phyloP scores from a whole-genome alignment of 805 yeast genomes.

The Ogataea minuta region DNA sequence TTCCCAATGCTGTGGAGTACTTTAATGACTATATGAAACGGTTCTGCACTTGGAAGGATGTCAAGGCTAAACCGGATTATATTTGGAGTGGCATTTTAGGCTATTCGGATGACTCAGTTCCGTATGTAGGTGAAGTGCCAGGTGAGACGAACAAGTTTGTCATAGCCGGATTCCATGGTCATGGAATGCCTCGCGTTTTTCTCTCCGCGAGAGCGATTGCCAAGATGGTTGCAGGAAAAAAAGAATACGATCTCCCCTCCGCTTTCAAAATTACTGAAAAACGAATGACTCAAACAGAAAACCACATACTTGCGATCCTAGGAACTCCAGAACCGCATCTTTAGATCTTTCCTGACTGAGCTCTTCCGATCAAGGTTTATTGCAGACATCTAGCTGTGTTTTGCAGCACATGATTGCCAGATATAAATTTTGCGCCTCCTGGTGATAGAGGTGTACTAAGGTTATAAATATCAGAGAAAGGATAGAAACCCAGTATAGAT shows the following conservation, averaged over 20 bases:
- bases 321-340: constrained; percentile 4
- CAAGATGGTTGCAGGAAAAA: constrained; percentile 11
- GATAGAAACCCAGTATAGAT: no score
- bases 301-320: constrained; percentile 14
- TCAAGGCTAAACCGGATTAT: constrained; percentile 25
- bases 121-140: constrained; percentile 40
- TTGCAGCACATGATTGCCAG: no score
- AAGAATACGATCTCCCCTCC: constrained; percentile 17
- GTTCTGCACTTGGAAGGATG: constrained; percentile 35
- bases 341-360: not conserved
- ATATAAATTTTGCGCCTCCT: no score
- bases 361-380: not conserved
- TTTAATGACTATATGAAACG: constrained; percentile 33
- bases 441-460: no score
- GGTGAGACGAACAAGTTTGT: constrained; percentile 33
- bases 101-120: constrained; percentile 39
- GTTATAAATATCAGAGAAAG: no score
- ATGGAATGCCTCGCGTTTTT: constrained; percentile 50
- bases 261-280: constrained; percentile 24
- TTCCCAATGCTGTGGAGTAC: constrained; percentile 23
- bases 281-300: constrained; percentile 19
- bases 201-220: constrained; percentile 41
- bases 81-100: constrained; percentile 51
- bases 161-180: constrained; percentile 50
- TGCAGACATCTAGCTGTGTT: no score